Conservation (phyloP, 2,329 filamentous ascomycete genomes). For the Aspergillus glaucus region DNA sequence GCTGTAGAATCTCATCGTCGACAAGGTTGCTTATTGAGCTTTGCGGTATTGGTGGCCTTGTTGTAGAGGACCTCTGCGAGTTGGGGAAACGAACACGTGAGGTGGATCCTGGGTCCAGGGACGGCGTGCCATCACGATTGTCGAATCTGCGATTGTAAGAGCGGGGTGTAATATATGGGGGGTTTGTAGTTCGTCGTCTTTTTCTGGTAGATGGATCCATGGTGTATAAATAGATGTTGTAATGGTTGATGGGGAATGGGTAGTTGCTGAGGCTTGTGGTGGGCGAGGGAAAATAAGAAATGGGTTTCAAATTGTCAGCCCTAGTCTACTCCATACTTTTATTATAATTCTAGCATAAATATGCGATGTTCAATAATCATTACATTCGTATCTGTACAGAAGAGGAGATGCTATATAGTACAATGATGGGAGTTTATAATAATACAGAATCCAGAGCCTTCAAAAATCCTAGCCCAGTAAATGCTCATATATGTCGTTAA, state of each 20-base stretch:
- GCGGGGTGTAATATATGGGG: neutral
- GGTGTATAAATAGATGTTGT: too few species aligned
- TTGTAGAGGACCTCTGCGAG: slow-evolving; percentile 4
- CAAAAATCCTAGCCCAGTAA: neutral
- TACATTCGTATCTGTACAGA: neutral
- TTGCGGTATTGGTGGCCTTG: slow-evolving; percentile 6
- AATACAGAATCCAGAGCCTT: neutral
- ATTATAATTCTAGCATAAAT: too few species aligned
- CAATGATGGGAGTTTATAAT: neutral
- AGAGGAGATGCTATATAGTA: neutral
- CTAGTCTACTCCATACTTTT: neutral
- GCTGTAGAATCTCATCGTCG: slow-evolving; percentile 24
- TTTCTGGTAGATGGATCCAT: slow-evolving; percentile 6
- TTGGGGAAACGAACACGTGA: neutral
- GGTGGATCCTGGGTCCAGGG: neutral
- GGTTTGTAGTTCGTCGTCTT: slow-evolving; percentile 1
- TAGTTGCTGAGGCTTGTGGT: neutral
- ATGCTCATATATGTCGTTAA: neutral
- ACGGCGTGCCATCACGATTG: neutral
- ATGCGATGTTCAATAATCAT: neutral
- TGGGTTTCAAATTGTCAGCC: neutral
- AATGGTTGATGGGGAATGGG: neutral
- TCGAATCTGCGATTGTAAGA: slow-evolving; percentile 1
- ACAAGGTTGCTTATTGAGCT: slow-evolving; percentile 3
- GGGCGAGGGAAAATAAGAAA: neutral